These are phyloP conservation scores for Anethum foeniculum DNA, from an alignment of 140 eudicot species.

Conservation along the genomic window DNA sequence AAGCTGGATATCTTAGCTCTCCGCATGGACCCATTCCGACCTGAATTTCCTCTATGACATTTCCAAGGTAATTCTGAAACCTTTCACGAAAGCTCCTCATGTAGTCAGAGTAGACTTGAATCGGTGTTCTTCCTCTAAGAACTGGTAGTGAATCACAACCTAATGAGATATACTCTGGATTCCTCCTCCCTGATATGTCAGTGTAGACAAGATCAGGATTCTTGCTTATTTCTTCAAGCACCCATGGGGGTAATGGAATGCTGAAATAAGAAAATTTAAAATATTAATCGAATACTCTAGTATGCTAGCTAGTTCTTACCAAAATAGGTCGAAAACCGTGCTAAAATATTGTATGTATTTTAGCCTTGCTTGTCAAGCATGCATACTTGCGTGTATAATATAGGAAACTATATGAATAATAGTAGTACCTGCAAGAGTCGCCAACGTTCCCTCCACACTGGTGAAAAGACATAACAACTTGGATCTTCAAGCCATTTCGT, in stretches of 20 bases:
- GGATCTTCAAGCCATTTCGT: slow-evolving; percentile 76
- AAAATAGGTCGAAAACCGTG: background rate
- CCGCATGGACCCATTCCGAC: slow-evolving; percentile 99
- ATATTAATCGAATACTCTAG: background rate
- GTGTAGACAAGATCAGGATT: slow-evolving; percentile 92
- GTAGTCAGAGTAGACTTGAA: slow-evolving; percentile 87
- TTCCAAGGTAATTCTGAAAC: slow-evolving; percentile 70
- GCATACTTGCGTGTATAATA: background rate
- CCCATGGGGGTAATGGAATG: slow-evolving; percentile 98
- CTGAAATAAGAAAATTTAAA: slow-evolving; percentile 32
- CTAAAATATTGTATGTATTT: background rate
- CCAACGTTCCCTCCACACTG: slow-evolving; percentile 98
- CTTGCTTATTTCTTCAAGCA: slow-evolving; percentile 79
- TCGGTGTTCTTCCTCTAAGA: slow-evolving; percentile 91
- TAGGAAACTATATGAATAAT: background rate
- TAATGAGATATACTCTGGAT: slow-evolving; percentile 80
- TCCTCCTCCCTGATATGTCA: slow-evolving; percentile 81
- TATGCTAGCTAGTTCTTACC: background rate
- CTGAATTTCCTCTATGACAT: slow-evolving; percentile 86
- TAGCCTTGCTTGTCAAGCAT: background rate
- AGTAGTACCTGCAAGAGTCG: slow-evolving; percentile 81
- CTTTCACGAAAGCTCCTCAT: slow-evolving; percentile 75
- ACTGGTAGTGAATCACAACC: slow-evolving; percentile 87
- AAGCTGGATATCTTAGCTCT: slow-evolving; percentile 94
- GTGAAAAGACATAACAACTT: slow-evolving; percentile 97